phyloP scores from a whole-genome alignment of 345 rosid genomes.

The Crucihimalaya himalaica region DNA sequence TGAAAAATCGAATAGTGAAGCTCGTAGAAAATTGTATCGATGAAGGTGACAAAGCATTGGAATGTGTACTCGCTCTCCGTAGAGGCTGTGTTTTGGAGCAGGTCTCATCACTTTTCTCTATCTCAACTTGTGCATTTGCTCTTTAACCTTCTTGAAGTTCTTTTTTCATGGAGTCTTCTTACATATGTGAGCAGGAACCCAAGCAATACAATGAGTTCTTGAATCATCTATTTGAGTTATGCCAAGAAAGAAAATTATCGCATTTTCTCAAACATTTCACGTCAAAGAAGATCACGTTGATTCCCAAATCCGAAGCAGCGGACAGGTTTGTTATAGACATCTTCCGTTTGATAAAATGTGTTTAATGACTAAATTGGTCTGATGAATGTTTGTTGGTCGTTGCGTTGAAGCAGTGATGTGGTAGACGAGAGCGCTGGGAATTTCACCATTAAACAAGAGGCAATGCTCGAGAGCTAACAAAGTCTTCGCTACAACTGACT shows the following conservation, averaged over 20 bases:
- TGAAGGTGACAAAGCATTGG: slow-evolving; percentile 56
- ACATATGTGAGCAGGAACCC: slow-evolving; percentile 64
- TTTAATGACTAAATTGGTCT: neutral
- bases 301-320: slow-evolving; percentile 75
- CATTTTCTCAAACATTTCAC: slow-evolving; percentile 52
- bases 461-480: slow-evolving; percentile 36
- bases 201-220: slow-evolving; percentile 71
- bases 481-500: neutral
- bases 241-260: slow-evolving; percentile 44
- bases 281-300: slow-evolving; percentile 54
- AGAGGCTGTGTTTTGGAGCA: slow-evolving; percentile 88
- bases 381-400: slow-evolving; percentile 4
- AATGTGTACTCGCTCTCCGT: slow-evolving; percentile 68
- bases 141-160: neutral
- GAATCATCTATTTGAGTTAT: slow-evolving; percentile 41
- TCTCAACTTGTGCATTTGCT: neutral
- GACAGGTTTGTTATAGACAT: slow-evolving; percentile 62
- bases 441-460: slow-evolving; percentile 50
- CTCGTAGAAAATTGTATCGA: slow-evolving; percentile 48
- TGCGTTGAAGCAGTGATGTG: slow-evolving; percentile 55
- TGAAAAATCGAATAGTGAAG: slow-evolving; percentile 57
- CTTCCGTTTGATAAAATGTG: neutral
- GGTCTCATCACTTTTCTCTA: slow-evolving; percentile 45
- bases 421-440: slow-evolving; percentile 59
- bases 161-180: neutral